Conservation (phyloP, 352 stramenopile genomes). For the Aphanomyces euteiches region DNA sequence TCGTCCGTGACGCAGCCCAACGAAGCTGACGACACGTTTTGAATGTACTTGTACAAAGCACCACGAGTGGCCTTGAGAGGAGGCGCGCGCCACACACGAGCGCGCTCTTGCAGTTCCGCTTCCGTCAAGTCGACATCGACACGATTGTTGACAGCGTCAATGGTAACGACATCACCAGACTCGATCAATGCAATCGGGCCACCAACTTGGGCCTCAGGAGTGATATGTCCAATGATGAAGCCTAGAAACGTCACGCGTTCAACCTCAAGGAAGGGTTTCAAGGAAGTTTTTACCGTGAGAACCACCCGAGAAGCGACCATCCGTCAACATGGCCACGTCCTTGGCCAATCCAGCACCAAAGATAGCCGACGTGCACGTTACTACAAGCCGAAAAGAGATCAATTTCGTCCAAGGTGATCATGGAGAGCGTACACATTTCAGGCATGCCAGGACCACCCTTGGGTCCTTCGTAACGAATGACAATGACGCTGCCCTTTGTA, state of each 20-base stretch:
- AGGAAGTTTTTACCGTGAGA: slow-evolving; percentile 66
- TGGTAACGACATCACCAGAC: slow-evolving; percentile 95
- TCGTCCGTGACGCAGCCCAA: slow-evolving; percentile 99
- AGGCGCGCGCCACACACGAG: slow-evolving; percentile 88
- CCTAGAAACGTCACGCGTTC: slow-evolving; percentile 33
- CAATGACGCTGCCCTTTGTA: slow-evolving; percentile 95
- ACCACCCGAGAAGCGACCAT: slow-evolving; percentile 96
- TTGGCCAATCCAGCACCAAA: slow-evolving; percentile 97
- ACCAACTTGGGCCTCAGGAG: slow-evolving; percentile 96
- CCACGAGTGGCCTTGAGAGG: slow-evolving; percentile 91
- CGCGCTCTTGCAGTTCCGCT: slow-evolving; percentile 87
- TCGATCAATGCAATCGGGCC: slow-evolving; percentile 96
- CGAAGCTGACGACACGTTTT: slow-evolving; percentile 96
- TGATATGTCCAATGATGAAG: slow-evolving; percentile 99
- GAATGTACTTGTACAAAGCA: slow-evolving; percentile 99
- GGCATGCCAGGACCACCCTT: slow-evolving; percentile 97
- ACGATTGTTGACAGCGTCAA: slow-evolving; percentile 92
- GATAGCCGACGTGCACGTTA: slow-evolving; percentile 95
- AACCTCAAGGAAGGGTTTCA: neutral
- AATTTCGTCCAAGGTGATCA: neutral
- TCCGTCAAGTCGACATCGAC: slow-evolving; percentile 92
- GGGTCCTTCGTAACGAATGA: slow-evolving; percentile 99
- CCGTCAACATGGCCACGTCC: slow-evolving; percentile 96
- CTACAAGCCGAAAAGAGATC: slow-evolving; percentile 30
- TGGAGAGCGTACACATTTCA: slow-evolving; percentile 90